Conservation (phyloP, 2,329 filamentous ascomycete genomes). For the Bipolaris cookei region DNA sequence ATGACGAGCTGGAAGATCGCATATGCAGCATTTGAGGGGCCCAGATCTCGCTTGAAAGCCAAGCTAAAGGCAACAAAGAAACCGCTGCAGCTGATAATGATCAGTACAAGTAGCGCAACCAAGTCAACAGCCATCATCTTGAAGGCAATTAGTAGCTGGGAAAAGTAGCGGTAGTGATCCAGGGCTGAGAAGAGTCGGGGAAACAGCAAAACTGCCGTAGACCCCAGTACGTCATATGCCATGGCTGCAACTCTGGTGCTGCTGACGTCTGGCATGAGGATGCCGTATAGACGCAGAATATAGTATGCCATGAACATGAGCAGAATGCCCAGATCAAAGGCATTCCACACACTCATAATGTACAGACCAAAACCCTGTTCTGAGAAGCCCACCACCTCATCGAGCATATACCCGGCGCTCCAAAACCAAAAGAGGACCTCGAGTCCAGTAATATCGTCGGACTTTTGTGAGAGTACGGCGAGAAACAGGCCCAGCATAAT, state of each 20-base stretch:
- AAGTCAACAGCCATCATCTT: conserved; percentile 92
- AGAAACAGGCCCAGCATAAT: conserved; percentile 85
- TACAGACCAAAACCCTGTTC: conserved; percentile 96
- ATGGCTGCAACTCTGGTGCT: conserved; percentile 75
- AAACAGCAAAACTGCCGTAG: conserved; percentile 86
- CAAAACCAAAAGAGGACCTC: conserved; percentile 97
- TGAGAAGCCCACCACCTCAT: conserved; percentile 94
- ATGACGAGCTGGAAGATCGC: conserved; percentile 92
- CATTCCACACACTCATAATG: conserved; percentile 97
- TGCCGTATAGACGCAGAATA: conserved; percentile 84
- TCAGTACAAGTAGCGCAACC: conserved; percentile 80
- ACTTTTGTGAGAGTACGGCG: conserved; percentile 77
- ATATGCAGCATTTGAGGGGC: conserved; percentile 79
- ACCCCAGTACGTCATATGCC: conserved; percentile 92
- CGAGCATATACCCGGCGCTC: conserved; percentile 96
- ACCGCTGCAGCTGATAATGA: conserved; percentile 86
- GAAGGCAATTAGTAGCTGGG: conserved; percentile 91
- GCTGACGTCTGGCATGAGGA: conserved; percentile 76
- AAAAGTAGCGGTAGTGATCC: conserved; percentile 96
- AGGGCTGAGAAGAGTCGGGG: conserved; percentile 91
- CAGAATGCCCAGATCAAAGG: conserved; percentile 90
- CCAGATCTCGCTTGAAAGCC: conserved; percentile 72
- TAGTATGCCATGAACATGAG: conserved; percentile 88
- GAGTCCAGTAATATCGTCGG: conserved; percentile 78
- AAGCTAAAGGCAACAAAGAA: conserved; percentile 95